These are phyloP conservation scores for Scutellaria baicalensis DNA, from an alignment of 257 asterid genomes.

Conservation along the genomic window DNA sequence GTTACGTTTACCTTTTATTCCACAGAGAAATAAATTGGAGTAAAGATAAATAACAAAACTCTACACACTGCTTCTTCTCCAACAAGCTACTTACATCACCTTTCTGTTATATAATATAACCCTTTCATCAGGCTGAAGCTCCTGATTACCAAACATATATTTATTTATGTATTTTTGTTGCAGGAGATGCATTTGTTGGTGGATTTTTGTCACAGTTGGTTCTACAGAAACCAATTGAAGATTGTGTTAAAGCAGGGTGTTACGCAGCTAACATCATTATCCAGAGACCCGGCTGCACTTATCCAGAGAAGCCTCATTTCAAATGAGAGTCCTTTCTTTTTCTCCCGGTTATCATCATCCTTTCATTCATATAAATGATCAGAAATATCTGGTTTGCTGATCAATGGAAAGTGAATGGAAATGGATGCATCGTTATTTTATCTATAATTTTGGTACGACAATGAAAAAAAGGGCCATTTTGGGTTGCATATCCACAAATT, in stretches of 20 bases:
- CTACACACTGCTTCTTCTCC: too few species aligned
- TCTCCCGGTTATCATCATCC: too few species aligned
- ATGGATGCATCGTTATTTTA: too few species aligned
- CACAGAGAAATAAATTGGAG: background rate
- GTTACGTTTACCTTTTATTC: background rate
- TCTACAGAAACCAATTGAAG: conserved; percentile 54
- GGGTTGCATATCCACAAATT: too few species aligned
- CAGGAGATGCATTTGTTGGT: conserved; percentile 87
- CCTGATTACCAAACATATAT: background rate
- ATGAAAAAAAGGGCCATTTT: too few species aligned
- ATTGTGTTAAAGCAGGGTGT: conserved; percentile 68
- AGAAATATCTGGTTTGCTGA: too few species aligned
- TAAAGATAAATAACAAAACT: too few species aligned
- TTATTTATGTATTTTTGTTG: background rate
- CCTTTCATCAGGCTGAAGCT: background rate
- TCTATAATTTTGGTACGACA: too few species aligned
- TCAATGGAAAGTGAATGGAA: too few species aligned
- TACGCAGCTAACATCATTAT: conserved; percentile 78
- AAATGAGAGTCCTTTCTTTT: conserved; percentile 13
- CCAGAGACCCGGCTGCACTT: conserved; percentile 86
- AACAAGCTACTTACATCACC: too few species aligned
- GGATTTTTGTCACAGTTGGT: conserved; percentile 80
- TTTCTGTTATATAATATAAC: too few species aligned
- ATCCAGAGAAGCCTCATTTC: conserved; percentile 78
- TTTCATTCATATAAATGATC: too few species aligned